Evolutionary conservation across 331 rosid genomes (phyloP), one percentile per base, ranked within the genome.

Genomic region (Stylosanthes scabra): DNA sequence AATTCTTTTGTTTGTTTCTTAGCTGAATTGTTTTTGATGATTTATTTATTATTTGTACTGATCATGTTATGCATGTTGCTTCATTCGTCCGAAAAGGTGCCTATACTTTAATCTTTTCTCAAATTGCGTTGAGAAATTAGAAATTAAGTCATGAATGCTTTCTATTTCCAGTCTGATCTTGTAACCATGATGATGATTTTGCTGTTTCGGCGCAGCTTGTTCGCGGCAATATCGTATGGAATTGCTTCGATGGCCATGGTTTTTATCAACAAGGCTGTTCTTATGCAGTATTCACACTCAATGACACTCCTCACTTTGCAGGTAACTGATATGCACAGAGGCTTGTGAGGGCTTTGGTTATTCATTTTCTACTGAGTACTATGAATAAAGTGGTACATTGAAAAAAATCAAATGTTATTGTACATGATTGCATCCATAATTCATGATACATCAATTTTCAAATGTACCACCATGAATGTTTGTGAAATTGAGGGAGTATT

Each of bases 161-260:
- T 29, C 34, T 8, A 57, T 29, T 57, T 29, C 34, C 9, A 57
- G 44, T 31, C 3, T 74, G 72, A n/a, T 64, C 6, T 44, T 78
- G 11, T 62, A 34, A 79, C 46, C 59, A 45, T 65, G 63, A 16
- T 71, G 63, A 16, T 71, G 25, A 20, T 20, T 20, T 20, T 1
- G 0, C 59, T 25, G 70, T 68, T 78, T 78, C 58, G 47, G 8
- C 74, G 50, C 82, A 92, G 98, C 82, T 88, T 95, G 78, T 77
- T 79, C 27, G 92, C 99, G 6, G 98, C 99, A 3, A 77, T 88
- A 61, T 90, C 97, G 0, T 92, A 95, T 86, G 99, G 99, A 78
- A 52, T 86, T 74, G 83, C 98, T 42, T 95, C 99, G 11, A 95
- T 95, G 99, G 91, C 93, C 7, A 92, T 95, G 99, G 97, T 95